Conservation (phyloP, 805 yeast genomes). For the Starmerella gropengiesseri region DNA sequence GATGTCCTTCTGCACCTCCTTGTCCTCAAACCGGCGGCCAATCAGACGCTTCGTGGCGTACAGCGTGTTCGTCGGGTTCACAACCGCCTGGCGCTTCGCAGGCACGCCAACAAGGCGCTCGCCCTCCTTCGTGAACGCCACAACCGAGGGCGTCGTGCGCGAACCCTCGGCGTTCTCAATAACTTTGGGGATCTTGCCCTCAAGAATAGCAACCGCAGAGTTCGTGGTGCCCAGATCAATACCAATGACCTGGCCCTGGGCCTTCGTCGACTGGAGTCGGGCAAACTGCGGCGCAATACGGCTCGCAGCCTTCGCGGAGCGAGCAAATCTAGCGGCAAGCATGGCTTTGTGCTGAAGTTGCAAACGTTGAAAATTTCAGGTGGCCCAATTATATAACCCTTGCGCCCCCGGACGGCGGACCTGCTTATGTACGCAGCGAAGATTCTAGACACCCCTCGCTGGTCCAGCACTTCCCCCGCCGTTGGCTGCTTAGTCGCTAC, state of each 20-base stretch:
- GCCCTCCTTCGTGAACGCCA: conserved; percentile 85
- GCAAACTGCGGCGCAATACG: conserved; percentile 25
- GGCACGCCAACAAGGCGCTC: conserved; percentile 88
- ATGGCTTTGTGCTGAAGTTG: conserved; percentile 14
- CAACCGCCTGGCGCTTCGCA: conserved; percentile 93
- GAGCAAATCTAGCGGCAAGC: conserved; percentile 35
- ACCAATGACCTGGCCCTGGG: conserved; percentile 60
- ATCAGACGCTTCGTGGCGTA: conserved; percentile 92
- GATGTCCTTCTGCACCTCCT: conserved; percentile 83
- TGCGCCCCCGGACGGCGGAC: conserved; percentile 8
- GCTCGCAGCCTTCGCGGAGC: conserved; percentile 26
- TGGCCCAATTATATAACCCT: conserved; percentile 14
- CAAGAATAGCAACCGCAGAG: conserved; percentile 81
- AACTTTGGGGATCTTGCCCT: conserved; percentile 64
- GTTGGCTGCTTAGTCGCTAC: no score
- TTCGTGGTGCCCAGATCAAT: conserved; percentile 83
- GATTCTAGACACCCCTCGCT: conserved; percentile 10
- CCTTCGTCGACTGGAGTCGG: conserved; percentile 42
- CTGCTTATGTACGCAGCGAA: conserved; percentile 12
- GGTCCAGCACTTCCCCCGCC: not conserved
- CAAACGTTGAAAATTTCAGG: conserved; percentile 2
- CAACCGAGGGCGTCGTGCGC: conserved; percentile 85
- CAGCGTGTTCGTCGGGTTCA: conserved; percentile 85
- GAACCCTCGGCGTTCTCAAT: conserved; percentile 70
- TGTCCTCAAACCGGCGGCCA: conserved; percentile 83